Conservation (phyloP, 176 grass and related monocot species). For the Oryza glaberrima region DNA sequence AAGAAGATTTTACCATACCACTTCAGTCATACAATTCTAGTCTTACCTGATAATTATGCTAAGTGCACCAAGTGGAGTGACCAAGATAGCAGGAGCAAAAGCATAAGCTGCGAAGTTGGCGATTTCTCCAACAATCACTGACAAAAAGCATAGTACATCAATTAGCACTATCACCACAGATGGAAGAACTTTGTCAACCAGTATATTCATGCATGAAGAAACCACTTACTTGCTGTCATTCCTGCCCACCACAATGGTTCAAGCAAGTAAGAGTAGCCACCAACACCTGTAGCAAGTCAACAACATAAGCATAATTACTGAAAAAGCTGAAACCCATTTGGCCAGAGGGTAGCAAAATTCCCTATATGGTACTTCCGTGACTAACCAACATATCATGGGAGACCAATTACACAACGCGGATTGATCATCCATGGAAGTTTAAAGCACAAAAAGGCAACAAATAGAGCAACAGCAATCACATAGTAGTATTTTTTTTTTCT, state of each 20-base stretch:
- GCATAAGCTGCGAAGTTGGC: slow-evolving; percentile 97
- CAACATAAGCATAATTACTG: slow-evolving; percentile 6
- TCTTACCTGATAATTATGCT: slow-evolving; percentile 92
- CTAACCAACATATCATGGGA: background rate
- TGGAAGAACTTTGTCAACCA: slow-evolving; percentile 5
- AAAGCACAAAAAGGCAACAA: background rate
- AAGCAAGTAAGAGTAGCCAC: slow-evolving; percentile 95
- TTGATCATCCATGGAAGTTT: background rate
- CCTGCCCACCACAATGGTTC: slow-evolving; percentile 96
- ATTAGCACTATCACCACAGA: slow-evolving; percentile 15
- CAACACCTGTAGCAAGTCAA: slow-evolving; percentile 68
- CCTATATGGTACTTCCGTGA: background rate
- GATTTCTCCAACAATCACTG: slow-evolving; percentile 98
- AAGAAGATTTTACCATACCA: slow-evolving; percentile 22
- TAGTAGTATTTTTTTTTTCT: background rate
- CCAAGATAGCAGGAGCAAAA: slow-evolving; percentile 97
- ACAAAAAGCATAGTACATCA: slow-evolving; percentile 6
- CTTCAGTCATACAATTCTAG: background rate
- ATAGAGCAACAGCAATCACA: background rate
- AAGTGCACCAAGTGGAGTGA: slow-evolving; percentile 96
- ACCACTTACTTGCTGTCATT: slow-evolving; percentile 86
- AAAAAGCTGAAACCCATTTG: background rate
- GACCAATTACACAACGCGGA: background rate
- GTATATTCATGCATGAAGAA: slow-evolving; percentile 10
- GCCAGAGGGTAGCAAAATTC: slow-evolving; percentile 3